Evolutionary conservation across 2,329 filamentous ascomycete species (phyloP), one percentile per base, ranked within the genome.

Genomic region (Stachybotrys chlorohalonatus): DNA sequence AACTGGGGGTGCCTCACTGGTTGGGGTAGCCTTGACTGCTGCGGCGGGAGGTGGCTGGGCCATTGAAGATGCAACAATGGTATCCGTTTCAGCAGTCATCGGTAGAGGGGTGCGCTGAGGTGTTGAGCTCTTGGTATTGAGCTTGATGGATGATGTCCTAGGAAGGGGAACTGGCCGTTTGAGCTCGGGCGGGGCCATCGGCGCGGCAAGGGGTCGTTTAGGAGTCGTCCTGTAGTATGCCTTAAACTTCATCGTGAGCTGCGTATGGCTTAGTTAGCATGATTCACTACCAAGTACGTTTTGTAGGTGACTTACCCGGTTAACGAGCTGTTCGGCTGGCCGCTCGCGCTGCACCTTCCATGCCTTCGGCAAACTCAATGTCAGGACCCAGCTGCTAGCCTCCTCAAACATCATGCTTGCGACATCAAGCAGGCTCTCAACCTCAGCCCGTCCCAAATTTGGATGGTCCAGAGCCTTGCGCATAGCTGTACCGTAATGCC

Each of bases 391-490:
- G 52, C 67, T 68, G 49, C 66, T 62, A 11, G 73, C 71, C 57
- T 75, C 73, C 55, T 76, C 73, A 58, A 76, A 75, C 72, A 76
- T 75, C 68, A 74, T 73, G 9, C 68, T 70, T 13, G 74, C 74
- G n/a, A 76, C 56, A 57, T 75, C 71, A 49, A 76, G 63, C 51
- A 76, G 64, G 46, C 64, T 73, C 56, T 73, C 71, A 53, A 75
- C 64, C 59, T 76, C 74, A 7, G 61, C 60, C n/a, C 73, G 68
- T 1, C 73, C 72, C 5, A 76, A 65, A 13, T 63, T 61, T 4
- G 62, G 63, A 15, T 74, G 70, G 30, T 76, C 69, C 11, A 75
- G 57, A 2, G 74, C 74, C 60, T 70, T 73, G 47, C 73, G 73
- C 65, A 76, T 70, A 7, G 74, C 72, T 9, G 66, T 71, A 53